phyloP scores from a whole-genome alignment of 352 stramenopile species.

The Phytopythium oedochilum region DNA sequence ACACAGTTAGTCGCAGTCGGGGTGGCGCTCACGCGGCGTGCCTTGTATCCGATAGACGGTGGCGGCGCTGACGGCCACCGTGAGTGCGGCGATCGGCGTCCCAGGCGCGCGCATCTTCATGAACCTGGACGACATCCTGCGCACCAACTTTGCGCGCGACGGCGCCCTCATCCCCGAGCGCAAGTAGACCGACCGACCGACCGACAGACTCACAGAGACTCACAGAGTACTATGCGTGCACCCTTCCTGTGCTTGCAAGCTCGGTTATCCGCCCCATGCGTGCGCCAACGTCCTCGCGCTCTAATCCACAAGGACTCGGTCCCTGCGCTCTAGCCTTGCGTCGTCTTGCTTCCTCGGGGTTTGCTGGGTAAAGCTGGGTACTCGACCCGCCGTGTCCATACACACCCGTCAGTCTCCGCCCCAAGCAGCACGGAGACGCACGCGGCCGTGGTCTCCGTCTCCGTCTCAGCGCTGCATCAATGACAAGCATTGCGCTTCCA shows the following conservation, averaged over 20 bases:
- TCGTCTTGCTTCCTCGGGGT: too few species aligned
- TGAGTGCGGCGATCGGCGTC: slow-evolving; percentile 36
- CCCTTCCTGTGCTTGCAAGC: too few species aligned
- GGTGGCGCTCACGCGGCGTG: too few species aligned
- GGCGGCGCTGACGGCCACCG: slow-evolving; percentile 30
- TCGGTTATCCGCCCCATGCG: too few species aligned
- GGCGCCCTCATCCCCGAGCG: slow-evolving; percentile 28
- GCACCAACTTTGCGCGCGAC: slow-evolving; percentile 40
- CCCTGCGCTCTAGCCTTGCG: too few species aligned
- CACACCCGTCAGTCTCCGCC: not conserved
- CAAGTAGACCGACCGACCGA: slow-evolving; percentile 8
- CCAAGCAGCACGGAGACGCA: not conserved
- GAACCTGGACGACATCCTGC: slow-evolving; percentile 43
- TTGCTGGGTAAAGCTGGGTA: not conserved
- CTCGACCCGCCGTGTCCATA: not conserved
- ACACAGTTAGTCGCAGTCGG: too few species aligned
- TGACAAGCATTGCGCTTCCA: too few species aligned
- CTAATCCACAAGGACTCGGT: too few species aligned
- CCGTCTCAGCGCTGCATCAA: not conserved
- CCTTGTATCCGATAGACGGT: slow-evolving; percentile 22
- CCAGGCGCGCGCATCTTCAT: slow-evolving; percentile 45
- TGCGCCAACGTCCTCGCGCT: not conserved
- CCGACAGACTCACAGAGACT: too few species aligned
- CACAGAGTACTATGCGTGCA: too few species aligned
- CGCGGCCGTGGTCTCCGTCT: too few species aligned